Base-by-base conservation (phyloP, 2,329 filamentous ascomycete species). In the Metarhizium robertsii region DNA sequence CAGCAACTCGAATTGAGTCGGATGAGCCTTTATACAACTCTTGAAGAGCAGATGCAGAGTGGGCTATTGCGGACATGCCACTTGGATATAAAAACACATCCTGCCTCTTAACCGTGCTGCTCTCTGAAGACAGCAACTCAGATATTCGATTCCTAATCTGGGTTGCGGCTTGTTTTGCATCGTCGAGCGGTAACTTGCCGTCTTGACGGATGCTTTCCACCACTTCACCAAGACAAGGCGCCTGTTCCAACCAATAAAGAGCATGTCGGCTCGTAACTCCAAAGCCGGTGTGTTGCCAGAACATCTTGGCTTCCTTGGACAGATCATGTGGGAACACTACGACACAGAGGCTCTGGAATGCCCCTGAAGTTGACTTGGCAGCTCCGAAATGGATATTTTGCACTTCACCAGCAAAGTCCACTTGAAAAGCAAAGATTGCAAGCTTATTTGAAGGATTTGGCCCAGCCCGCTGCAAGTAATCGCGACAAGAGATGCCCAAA, bases 21-120 rank as follows among this genome's bases (percentile, higher is more conserved):
- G 13, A 13, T n/a, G 45, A 51, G 6, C 50, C 29, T 13, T 34
- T 14, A 4, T 43, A 52, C 1, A 62, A 32, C 6, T 46, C 11
- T 0, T 10, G 49, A 30, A 67, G 13, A 3, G 58, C 57, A 2
- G 55, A 47, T 3, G 62, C 63, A 50, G 60, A 61, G 18, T 63
- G 62, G 5, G 60, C 60, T 14, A 83, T 75, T n/a, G 73, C 71
- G 2, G 75, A 72, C 79, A 81, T 83, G 20, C 79, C 79, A 2
- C 73, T 75, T 13, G 71, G 71, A 58, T 75, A 79, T 4, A 81
- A 66, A 50, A 71, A 79, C 0, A 82, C 71, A 59, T 79, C 75
- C 2, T 63, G 57, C 5, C 16, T n/a, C 6, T 18, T 18, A 4
- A 62, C n/a, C 11, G 13, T 34, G 36, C 43, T 53, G 7, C 40